Conservation (phyloP, 1,284 basidiomycete species). For the Papiliotrema laurentii region DNA sequence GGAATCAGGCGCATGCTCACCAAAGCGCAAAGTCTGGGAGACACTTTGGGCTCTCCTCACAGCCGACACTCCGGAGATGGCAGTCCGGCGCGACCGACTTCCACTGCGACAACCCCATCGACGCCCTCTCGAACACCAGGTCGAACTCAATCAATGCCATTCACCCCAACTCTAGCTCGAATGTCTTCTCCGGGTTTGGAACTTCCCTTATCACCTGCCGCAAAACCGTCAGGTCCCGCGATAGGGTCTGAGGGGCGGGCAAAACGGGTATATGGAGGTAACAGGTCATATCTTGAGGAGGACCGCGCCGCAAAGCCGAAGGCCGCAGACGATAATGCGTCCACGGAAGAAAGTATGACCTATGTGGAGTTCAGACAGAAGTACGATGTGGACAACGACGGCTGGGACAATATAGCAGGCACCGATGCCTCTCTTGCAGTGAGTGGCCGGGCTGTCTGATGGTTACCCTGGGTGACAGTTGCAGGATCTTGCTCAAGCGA, state of each 20-base stretch:
- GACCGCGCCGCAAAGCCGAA: background rate
- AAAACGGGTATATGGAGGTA: constrained; percentile 32
- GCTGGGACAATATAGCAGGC: background rate
- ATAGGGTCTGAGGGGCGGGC: constrained; percentile 11
- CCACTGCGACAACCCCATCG: background rate
- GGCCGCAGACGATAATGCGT: too few relatives aligned
- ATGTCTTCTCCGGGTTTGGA: background rate
- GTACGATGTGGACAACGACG: constrained; percentile 37
- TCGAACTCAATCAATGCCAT: constrained; percentile 1
- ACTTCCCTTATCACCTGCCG: too few relatives aligned
- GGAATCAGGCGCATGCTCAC: constrained; percentile 32
- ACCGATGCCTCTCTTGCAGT: background rate
- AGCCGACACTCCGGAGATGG: too few relatives aligned
- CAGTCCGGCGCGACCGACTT: too few relatives aligned
- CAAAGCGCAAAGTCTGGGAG: constrained; percentile 35
- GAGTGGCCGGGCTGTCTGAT: background rate
- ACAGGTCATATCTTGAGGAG: constrained; percentile 20
- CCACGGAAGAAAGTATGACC: constrained; percentile 22
- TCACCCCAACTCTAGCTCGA: constrained; percentile 10
- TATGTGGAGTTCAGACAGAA: constrained; percentile 41
- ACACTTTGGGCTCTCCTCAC: too few relatives aligned
- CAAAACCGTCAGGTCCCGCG: background rate
- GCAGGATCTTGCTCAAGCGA: constrained; percentile 24
- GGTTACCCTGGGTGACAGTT: background rate
- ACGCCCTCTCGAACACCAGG: constrained; percentile 5